Evolutionary conservation across 768 basidiomycete genomes (phyloP), one percentile per base, ranked within the genome.

Genomic region (Tricholoma terreum): DNA sequence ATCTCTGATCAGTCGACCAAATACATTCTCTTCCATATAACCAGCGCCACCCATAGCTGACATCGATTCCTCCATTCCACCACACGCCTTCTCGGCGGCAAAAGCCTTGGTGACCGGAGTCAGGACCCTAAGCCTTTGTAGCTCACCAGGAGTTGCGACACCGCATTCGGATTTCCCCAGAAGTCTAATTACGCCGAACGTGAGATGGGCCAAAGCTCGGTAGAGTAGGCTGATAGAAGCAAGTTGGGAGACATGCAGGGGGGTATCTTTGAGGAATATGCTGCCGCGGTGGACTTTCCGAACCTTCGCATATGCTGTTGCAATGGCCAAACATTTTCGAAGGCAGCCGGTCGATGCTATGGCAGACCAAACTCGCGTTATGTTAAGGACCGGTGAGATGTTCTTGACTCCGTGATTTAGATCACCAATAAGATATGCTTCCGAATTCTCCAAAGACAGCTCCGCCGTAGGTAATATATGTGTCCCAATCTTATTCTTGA

Each of bases 401-500:
- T 73, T 77, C 66, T 83, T 84, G 56, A 91, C 79, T 17, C 90
- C 90, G 19, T 82, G 72, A 50, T 83, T 80, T 17, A 77, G 68
- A 1, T 68, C 58, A 1, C 90, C 87, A 42, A 92, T 71, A 43
- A 86, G 82, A 68, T 86, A 87, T 0, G 76, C 90, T 52, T 82
- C 77, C 0, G 87, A 70, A 33, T 75, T 76, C 54, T 83, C 74
- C 15, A 92, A 73, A 15, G 80, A 80, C 42, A 90, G 80, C 69
- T 92, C 89, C 0, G 89, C 89, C 2, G 90, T 92, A 1, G 89
- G 90, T 17, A 92, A 71, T 19, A 81, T 75, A 55, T 85, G 81
- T 0, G 90, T 92, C 3, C 90, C 89, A 31, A 90, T 76, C 70
- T 92, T 92, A 68, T 87, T 80, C 73, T 92, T 92, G 46, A 91